Evolutionary conservation across 2,329 filamentous ascomycete genomes (phyloP).

Genomic region (Sodiomyces alkalinus): DNA sequence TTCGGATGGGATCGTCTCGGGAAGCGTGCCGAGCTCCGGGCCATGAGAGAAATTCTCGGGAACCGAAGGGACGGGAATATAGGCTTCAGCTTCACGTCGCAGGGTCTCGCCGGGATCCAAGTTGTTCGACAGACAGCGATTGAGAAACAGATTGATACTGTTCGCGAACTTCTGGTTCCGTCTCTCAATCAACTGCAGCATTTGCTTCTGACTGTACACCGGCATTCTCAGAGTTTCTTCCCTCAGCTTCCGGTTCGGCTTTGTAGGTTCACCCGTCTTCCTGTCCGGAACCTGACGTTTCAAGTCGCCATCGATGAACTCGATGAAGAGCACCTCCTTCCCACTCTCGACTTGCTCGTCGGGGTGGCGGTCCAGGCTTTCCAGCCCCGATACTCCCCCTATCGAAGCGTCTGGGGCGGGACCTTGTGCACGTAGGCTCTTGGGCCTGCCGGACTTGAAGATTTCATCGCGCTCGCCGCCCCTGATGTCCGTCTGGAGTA

Average conservation of each 20-base stretch:
- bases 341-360: constrained; percentile 19
- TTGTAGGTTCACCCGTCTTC: constrained; percentile 58
- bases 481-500: constrained; percentile 65
- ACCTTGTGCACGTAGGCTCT: constrained; percentile 32
- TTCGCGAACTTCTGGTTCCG: constrained; percentile 70
- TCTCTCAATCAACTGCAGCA: constrained; percentile 79
- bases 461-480: constrained; percentile 50
- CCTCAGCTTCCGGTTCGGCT: constrained; percentile 50
- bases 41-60: constrained; percentile 17
- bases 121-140: constrained; percentile 48
- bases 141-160: constrained; percentile 64
- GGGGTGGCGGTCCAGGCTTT: constrained; percentile 20
- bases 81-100: constrained; percentile 37
- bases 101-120: constrained; percentile 55
- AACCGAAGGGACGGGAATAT: constrained; percentile 45
- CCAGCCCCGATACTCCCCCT: constrained; percentile 35
- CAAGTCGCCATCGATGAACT: constrained; percentile 83
- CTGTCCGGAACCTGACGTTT: constrained; percentile 62
- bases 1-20: constrained; percentile 62
- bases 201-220: constrained; percentile 82
- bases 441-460: constrained; percentile 40
- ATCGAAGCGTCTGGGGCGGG: constrained; percentile 40
- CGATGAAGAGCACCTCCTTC: constrained; percentile 70
- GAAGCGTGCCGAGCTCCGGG: constrained; percentile 32
- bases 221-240: constrained; percentile 83